Percentiles rank a stretch among this genome's conserved stretches.
Evolutionary conservation across 352 stramenopile species (phyloP).

Genomic region (Saprolegnia diclina): DNA sequence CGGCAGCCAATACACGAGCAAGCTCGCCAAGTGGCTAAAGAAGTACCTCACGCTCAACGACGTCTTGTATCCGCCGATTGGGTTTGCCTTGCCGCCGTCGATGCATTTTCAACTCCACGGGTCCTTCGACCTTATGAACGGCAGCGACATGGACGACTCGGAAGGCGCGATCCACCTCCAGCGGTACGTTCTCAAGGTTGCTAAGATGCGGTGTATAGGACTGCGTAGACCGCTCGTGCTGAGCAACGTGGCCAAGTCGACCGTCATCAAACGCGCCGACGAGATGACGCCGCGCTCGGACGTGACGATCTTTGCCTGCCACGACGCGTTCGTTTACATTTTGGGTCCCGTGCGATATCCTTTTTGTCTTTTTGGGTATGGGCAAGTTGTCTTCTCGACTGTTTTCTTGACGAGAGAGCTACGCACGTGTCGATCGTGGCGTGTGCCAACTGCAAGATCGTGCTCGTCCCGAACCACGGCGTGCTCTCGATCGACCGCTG

Average conservation of each 20-base stretch:
- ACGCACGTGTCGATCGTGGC: constrained; percentile 89
- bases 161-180: constrained; percentile 4
- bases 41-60: constrained; percentile 70
- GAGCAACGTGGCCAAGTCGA: constrained; percentile 50
- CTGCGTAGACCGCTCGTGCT: constrained; percentile 11
- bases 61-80: constrained; percentile 68
- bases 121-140: not conserved
- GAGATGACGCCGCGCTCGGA: constrained; percentile 55
- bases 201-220: not conserved
- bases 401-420: constrained; percentile 44
- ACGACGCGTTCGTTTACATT: constrained; percentile 93
- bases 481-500: constrained; percentile 92
- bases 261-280: constrained; percentile 69
- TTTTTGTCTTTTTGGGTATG: constrained; percentile 26
- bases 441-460: constrained; percentile 94
- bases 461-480: constrained; percentile 90
- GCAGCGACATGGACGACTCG: constrained; percentile 7
- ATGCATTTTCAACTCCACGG: constrained; percentile 25
- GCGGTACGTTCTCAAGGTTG: not conserved
- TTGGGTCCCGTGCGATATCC: constrained; percentile 90
- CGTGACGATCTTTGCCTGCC: constrained; percentile 87
- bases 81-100: constrained; percentile 44
- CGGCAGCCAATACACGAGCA: constrained; percentile 30
- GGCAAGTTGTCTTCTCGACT: constrained; percentile 2
- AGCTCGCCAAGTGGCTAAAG: constrained; percentile 72